Base-by-base conservation (phyloP, 768 basidiomycete species). In the Kwoniella europaea region DNA sequence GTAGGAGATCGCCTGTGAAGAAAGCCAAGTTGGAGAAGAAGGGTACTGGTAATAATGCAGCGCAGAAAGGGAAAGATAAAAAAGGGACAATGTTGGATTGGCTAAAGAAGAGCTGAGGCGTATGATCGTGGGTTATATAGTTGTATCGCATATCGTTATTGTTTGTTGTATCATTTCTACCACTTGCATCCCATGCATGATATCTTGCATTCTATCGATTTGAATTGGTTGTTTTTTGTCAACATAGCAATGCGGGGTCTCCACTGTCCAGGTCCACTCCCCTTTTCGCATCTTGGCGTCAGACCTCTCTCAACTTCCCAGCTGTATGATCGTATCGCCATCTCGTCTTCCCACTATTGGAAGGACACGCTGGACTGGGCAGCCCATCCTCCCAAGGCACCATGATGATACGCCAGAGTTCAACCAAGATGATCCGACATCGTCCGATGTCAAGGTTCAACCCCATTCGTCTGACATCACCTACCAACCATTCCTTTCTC, bases 31-130 rank as follows among this genome's bases (percentile, higher is more conserved):
- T 29, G 41, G 65, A 71, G 50, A 63, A 56, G 53, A 57, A 58
- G n/a, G 42, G 42, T 43, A 24, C 20, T 27, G 24, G 50, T 27
- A 16, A 7, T 2, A 44, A 29, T 24, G 50, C 12, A 12, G 41
- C 63, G 61, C 67, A 71, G 63, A 69, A 74, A 65, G 65, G 52
- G n/a, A 71, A 69, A 63, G 60, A 64, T 4, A 29, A 41, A 24
- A 71, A 69, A 43, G 73, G 73, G 41, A 67, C 67, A 24, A 75
- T 75, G 70, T 24, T 74, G 57, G 70, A 65, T 16, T 75, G 72
- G 76, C 57, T 72, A 15, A 66, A 65, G 65, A 60, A 61, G 42
- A n/a, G 18, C 10, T 61, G 46, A 50, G n/a, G 16, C 18, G n/a
- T 18, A 18, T 12, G 35, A 59, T 59, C 10, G 35, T 59, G 12